Conservation (phyloP, 192 early-diverging fungal species). For the Endogone sp. region DNA sequence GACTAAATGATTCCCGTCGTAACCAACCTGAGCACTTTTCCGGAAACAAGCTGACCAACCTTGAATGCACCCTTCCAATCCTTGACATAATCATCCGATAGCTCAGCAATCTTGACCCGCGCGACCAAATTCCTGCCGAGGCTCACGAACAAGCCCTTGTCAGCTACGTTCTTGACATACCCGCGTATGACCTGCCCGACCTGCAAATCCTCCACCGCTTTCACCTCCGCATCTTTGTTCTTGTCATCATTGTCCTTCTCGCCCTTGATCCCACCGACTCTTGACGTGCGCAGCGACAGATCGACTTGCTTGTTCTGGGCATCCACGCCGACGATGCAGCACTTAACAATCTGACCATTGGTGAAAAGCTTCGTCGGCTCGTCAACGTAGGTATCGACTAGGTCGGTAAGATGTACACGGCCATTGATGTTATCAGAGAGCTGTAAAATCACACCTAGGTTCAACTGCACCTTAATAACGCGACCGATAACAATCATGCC, state of each 20-base stretch:
- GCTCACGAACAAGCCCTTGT: slow-evolving; percentile 72
- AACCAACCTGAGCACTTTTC: slow-evolving; percentile 60
- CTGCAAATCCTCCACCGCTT: slow-evolving; percentile 47
- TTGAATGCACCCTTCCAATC: slow-evolving; percentile 76
- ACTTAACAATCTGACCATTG: slow-evolving; percentile 68
- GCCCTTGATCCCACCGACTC: slow-evolving; percentile 34
- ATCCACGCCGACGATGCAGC: slow-evolving; percentile 61
- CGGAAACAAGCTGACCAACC: slow-evolving; percentile 74
- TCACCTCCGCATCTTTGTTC: slow-evolving; percentile 42
- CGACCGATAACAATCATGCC: slow-evolving; percentile 55
- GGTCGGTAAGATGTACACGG: slow-evolving; percentile 56
- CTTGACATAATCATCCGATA: slow-evolving; percentile 83
- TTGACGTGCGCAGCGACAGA: slow-evolving; percentile 60
- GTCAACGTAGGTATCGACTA: slow-evolving; percentile 25
- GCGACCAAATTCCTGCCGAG: slow-evolving; percentile 59
- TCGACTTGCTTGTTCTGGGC: slow-evolving; percentile 51
- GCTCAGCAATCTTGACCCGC: slow-evolving; percentile 80
- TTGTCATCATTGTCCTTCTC: slow-evolving; percentile 19
- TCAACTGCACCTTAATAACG: slow-evolving; percentile 44
- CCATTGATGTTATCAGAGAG: slow-evolving; percentile 55
- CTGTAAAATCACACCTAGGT: slow-evolving; percentile 48
- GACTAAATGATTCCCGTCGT: too few relatives aligned
- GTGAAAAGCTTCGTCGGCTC: slow-evolving; percentile 67
- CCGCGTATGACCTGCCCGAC: slow-evolving; percentile 67
- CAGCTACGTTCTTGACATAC: slow-evolving; percentile 65